Percentiles rank a stretch among this genome's conserved stretches.
phyloP scores from a whole-genome alignment of 768 basidiomycete species.

The Porphyrellus cyaneotinctus region DNA sequence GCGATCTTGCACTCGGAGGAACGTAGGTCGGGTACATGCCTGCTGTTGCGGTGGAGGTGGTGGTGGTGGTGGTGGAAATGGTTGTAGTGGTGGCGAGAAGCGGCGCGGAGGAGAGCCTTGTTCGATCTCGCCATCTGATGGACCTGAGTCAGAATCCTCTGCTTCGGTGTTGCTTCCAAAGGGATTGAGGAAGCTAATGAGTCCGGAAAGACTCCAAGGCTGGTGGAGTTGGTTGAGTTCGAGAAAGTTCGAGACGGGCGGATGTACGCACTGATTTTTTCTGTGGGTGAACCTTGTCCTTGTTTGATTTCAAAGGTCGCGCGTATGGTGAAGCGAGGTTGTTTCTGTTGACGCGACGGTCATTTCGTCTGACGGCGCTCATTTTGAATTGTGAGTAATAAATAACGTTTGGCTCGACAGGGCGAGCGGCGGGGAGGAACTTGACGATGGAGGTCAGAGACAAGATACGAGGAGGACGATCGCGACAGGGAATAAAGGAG shows the following conservation, averaged over 20 bases:
- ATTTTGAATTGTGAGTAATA: conserved; percentile 35
- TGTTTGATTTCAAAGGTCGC: conserved; percentile 32
- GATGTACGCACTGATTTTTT: conserved; percentile 47
- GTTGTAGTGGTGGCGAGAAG: conserved; percentile 23
- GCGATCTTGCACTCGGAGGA: conserved; percentile 17
- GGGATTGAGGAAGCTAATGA: conserved; percentile 53
- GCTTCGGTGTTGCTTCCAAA: conserved; percentile 26
- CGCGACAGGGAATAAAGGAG: conserved; percentile 12
- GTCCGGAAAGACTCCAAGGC: conserved; percentile 50
- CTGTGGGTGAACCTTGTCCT: conserved; percentile 15
- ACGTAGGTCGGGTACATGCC: conserved; percentile 23
- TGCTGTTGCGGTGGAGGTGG: conserved; percentile 24
- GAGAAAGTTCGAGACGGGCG: not conserved
- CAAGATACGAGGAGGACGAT: conserved; percentile 23
- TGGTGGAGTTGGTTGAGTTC: conserved; percentile 19
- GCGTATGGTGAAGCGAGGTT: conserved; percentile 54
- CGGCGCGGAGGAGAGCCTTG: conserved; percentile 25
- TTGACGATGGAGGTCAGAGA: conserved; percentile 12
- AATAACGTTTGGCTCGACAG: not conserved
- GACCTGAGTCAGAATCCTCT: conserved; percentile 19
- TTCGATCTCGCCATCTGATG: conserved; percentile 27
- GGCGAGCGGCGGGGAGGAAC: conserved; percentile 2
- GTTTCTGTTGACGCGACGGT: conserved; percentile 36
- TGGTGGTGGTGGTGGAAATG: conserved; percentile 17
- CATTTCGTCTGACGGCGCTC: conserved; percentile 53